Percentiles rank a stretch among this genome's conserved stretches.
These are phyloP conservation scores for Pseudogymnoascus sp. DNA, from an alignment of 2,329 filamentous ascomycete species.

Conservation along the genomic window DNA sequence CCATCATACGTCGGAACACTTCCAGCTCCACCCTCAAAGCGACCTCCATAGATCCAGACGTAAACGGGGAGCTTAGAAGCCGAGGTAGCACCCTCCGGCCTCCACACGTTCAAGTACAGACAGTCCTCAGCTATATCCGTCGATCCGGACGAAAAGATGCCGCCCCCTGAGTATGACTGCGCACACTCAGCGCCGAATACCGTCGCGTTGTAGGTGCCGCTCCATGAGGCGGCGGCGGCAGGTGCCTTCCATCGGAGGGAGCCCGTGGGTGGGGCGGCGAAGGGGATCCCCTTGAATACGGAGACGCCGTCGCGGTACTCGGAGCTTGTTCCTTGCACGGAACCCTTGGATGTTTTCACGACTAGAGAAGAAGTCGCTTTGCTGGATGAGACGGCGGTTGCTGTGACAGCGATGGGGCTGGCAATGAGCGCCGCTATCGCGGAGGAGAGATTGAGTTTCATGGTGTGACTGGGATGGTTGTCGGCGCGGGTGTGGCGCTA, in stretches of 20 bases:
- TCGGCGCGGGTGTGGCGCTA: too few relatives aligned
- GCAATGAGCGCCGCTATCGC: not conserved
- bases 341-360: slow-evolving; percentile 15
- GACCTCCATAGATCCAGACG: slow-evolving; percentile 36
- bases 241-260: slow-evolving; percentile 16
- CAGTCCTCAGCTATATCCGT: slow-evolving; percentile 31
- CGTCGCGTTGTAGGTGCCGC: slow-evolving; percentile 13
- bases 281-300: slow-evolving; percentile 24
- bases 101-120: slow-evolving; percentile 29
- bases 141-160: slow-evolving; percentile 15
- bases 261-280: slow-evolving; percentile 17
- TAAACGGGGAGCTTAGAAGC: slow-evolving; percentile 31
- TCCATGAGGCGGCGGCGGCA: slow-evolving; percentile 12
- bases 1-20: slow-evolving; percentile 33
- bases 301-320: slow-evolving; percentile 19
- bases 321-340: slow-evolving; percentile 20
- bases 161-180: slow-evolving; percentile 16
- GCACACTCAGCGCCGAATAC: slow-evolving; percentile 21
- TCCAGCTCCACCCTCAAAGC: slow-evolving; percentile 31
- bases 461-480: too few relatives aligned
- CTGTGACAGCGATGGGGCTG: not conserved
- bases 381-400: not conserved
- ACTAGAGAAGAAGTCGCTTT: too few relatives aligned
- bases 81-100: slow-evolving; percentile 13
- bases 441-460: too few relatives aligned